Evolutionary conservation across 306 rosid genomes (phyloP), one percentile per base, ranked within the genome.

Genomic region (Trifolium pratense): DNA sequence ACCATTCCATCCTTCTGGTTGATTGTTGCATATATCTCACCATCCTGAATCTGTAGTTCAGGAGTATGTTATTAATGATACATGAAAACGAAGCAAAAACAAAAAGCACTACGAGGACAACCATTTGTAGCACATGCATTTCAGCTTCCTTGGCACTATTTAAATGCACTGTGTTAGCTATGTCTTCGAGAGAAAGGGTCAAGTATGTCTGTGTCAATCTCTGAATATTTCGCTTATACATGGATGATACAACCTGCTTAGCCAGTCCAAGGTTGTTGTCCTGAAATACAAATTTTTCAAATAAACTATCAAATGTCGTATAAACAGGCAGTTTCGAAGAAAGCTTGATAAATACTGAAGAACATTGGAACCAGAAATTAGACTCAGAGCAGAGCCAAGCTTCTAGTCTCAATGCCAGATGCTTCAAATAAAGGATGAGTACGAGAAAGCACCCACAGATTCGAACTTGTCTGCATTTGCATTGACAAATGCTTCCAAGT

Each of bases 101-200:
- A 0, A 18, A 20, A 26, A 20, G 42, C 36, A 68, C 31, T 26
- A 18, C 15, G 71, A 59, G 69, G 42, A 60, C 58, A 79, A 92
- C 95, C 98, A 92, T 92, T 88, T 86, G 98, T 51, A 92, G 90
- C 52, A 92, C 98, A 71, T 88, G 98, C 98, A 87, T 88, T 84
- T 92, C 98, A 39, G 89, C 92, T 77, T 92, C 96, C 85, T 88
- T 90, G 7, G 96, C 74, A 26, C 84, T 86, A 82, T 83, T 86
- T 70, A 90, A 79, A 39, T 92, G 90, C 60, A 90, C 96, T 12
- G 85, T 78, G 78, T 75, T 83, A 75, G 98, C 98, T 66, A 92
- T 92, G 72, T 92, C 96, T 86, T 88, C 94, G 55, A 92, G 92
- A 58, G 94, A 92, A 79, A 92, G 94, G 70, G 96, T 92, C 85